These are phyloP conservation scores for Penicillium rolfsii DNA, from an alignment of 2,329 filamentous ascomycete genomes.

Conservation along the genomic window DNA sequence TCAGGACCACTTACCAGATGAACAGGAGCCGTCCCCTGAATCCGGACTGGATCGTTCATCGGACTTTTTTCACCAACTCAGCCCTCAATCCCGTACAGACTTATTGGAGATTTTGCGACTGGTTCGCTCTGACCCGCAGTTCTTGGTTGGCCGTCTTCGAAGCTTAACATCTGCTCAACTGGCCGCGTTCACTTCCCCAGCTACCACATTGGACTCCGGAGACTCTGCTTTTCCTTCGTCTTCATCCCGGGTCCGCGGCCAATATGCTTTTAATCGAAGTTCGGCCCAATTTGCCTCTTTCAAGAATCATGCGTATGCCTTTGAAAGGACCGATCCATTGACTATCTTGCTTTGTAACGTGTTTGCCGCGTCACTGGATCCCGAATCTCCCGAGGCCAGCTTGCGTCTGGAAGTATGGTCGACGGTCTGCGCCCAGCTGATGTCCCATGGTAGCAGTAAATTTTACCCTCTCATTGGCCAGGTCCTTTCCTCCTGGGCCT, in stretches of 20 bases:
- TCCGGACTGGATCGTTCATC: slow-evolving; percentile 39
- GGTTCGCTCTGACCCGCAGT: slow-evolving; percentile 83
- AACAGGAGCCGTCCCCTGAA: slow-evolving; percentile 41
- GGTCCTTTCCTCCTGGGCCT: slow-evolving; percentile 84
- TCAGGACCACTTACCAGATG: slow-evolving; percentile 42
- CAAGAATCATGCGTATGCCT: slow-evolving; percentile 82
- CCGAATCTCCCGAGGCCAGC: slow-evolving; percentile 78
- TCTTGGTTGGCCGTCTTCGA: slow-evolving; percentile 79
- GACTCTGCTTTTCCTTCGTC: slow-evolving; percentile 76
- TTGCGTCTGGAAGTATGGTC: slow-evolving; percentile 86
- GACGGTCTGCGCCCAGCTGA: slow-evolving; percentile 78
- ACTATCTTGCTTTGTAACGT: slow-evolving; percentile 84
- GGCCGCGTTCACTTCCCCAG: slow-evolving; percentile 73
- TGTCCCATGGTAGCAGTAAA: slow-evolving; percentile 74
- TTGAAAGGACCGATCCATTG: slow-evolving; percentile 84
- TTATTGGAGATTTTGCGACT: slow-evolving; percentile 79
- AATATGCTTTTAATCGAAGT: slow-evolving; percentile 33
- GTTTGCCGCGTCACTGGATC: slow-evolving; percentile 83
- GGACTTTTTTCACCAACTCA: slow-evolving; percentile 65
- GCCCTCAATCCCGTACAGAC: slow-evolving; percentile 71
- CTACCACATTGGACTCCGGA: slow-evolving; percentile 76
- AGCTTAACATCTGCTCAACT: slow-evolving; percentile 76
- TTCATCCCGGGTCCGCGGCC: slow-evolving; percentile 55
- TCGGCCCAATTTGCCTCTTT: slow-evolving; percentile 58
- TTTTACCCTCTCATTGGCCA: slow-evolving; percentile 80